Conservation (phyloP, 2,329 filamentous ascomycete genomes). For the Arthrobotrys pseudoclavata region DNA sequence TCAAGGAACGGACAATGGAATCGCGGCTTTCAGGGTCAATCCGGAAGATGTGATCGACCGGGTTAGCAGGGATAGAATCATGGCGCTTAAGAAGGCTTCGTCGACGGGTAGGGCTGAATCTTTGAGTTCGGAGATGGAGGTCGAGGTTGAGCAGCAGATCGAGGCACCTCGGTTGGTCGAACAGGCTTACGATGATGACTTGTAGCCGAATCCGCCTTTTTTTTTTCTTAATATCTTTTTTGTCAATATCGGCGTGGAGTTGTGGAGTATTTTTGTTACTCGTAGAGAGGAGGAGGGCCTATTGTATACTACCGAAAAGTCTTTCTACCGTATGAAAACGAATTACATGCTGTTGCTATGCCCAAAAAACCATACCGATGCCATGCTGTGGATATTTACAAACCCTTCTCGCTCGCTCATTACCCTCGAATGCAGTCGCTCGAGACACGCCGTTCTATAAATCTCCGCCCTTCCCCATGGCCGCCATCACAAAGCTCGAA, state of each 20-base stretch:
- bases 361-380: neutral
- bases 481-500: slow-evolving; percentile 65
- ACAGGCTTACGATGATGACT: slow-evolving; percentile 9
- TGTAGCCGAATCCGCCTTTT: neutral
- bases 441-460: too few species aligned
- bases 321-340: neutral
- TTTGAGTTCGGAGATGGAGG: slow-evolving; percentile 39
- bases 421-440: neutral
- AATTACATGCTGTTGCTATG: neutral
- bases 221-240: neutral
- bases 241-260: slow-evolving; percentile 30
- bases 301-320: slow-evolving; percentile 14
- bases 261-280: slow-evolving; percentile 18
- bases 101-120: neutral
- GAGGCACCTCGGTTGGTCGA: slow-evolving; percentile 34
- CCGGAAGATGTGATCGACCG: slow-evolving; percentile 45
- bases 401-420: too few species aligned
- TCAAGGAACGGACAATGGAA: slow-evolving; percentile 77
- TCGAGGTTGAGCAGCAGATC: slow-evolving; percentile 11
- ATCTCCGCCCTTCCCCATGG: slow-evolving; percentile 67
- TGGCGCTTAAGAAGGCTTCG: slow-evolving; percentile 12
- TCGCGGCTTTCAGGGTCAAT: neutral
- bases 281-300: neutral
- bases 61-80: slow-evolving; percentile 30
- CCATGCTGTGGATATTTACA: slow-evolving; percentile 1